Evolutionary conservation across 176 grass and related monocot genomes (phyloP).

Genomic region (Urochloa ruziziensis): DNA sequence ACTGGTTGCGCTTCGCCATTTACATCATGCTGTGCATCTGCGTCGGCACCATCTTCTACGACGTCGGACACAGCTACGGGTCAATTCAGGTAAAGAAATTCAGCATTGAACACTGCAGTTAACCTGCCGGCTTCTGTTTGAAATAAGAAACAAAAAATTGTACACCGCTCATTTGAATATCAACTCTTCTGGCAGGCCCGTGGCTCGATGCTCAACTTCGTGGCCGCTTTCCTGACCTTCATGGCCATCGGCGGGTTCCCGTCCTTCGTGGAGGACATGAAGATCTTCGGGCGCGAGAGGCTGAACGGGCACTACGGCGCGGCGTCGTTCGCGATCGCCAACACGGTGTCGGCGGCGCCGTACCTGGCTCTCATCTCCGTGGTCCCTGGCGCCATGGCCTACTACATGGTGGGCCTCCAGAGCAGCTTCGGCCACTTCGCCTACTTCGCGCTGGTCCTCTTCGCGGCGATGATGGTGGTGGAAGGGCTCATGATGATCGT

Average conservation of each 20-base stretch:
- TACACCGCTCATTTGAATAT: not conserved
- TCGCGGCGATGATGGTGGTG: slow-evolving; percentile 77
- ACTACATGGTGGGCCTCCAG: slow-evolving; percentile 73
- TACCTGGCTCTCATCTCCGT: slow-evolving; percentile 84
- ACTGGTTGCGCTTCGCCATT: slow-evolving; percentile 81
- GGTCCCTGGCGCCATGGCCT: slow-evolving; percentile 65
- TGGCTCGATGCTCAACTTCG: slow-evolving; percentile 84
- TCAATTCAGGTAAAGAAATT: slow-evolving; percentile 62
- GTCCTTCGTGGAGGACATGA: slow-evolving; percentile 98
- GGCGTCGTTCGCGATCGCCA: slow-evolving; percentile 68
- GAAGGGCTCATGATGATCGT: slow-evolving; percentile 95
- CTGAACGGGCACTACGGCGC: slow-evolving; percentile 95
- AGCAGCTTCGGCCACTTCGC: slow-evolving; percentile 60
- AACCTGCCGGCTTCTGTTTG: no score
- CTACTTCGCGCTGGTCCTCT: slow-evolving; percentile 80
- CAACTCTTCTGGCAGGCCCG: slow-evolving; percentile 37
- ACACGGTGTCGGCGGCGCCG: slow-evolving; percentile 70
- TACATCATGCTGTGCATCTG: slow-evolving; percentile 78
- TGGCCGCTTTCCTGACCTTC: slow-evolving; percentile 86
- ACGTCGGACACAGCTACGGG: slow-evolving; percentile 61
- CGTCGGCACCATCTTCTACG: slow-evolving; percentile 70
- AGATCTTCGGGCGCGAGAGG: slow-evolving; percentile 84
- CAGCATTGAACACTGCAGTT: no score
- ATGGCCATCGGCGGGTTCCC: slow-evolving; percentile 97
- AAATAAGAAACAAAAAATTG: no score